Evolutionary conservation across 495 filamentous ascomycete genomes (phyloP), one percentile per base, ranked within the genome.

Genomic region (Haplographium delicatum): DNA sequence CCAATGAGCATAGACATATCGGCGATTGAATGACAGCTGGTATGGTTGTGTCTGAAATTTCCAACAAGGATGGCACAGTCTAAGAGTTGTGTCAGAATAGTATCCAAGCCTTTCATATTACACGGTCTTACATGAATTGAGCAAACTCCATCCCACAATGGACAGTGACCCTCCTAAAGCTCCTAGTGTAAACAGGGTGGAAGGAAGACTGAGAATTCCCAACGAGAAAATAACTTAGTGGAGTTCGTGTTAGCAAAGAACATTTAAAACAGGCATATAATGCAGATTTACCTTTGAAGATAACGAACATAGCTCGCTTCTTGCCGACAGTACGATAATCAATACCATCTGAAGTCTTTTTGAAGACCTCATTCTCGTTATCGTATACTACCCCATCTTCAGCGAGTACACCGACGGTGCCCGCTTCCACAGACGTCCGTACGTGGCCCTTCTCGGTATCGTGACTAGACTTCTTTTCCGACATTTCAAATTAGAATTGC

Each of bases 291-390:
- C 13, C 5, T 35, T n/a, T 54, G 47, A 80, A 80, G 54, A 81
- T 80, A 1, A 78, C 64, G n/a, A n/a, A n/a, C 9, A 71, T 58
- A 2, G 75, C 73, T 4, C 68, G 64, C 13, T 67, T 62, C 76
- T 76, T 80, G 54, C 68, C 67, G 16, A 80, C 75, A 13, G 71
- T 75, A 6, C 76, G 69, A 53, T 78, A 80, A 46, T 79, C 64
- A 20, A 78, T 73, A 6, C 68, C 66, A 49, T 69, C 68, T 15
- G 68, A 64, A 0, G 62, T 68, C 50, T 56, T 67, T 49, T 72
- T 71, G 65, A 79, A 79, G 35, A 79, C 68, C 54, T 79, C 76
- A 44, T 62, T 50, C 7, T 62, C 57, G 24, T 62, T 51, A 33
- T 51, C 47, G n/a, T n/a, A n/a, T n/a, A n/a, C n/a, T n/a, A n/a